Evolutionary conservation across 208 protist species (phyloP), one percentile per base, ranked within the genome.

Genomic region (Tetramitus jugosus): DNA sequence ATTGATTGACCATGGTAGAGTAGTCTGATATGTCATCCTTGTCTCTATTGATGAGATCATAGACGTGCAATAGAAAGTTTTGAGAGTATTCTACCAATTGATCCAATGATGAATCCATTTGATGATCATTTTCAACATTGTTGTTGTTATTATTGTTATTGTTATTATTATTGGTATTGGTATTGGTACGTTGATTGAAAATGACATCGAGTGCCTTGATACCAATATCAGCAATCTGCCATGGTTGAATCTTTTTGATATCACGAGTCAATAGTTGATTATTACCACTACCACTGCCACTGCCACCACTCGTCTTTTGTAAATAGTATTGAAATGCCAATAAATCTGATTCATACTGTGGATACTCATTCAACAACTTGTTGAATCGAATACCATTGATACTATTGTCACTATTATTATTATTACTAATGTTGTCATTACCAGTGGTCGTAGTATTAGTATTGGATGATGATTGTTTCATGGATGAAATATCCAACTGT

Each of bases 161-260:
- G n/a, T n/a, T n/a, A n/a, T n/a, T n/a, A n/a, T n/a, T n/a, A n/a
- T n/a, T n/a, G n/a, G n/a, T n/a, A n/a, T n/a, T n/a, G n/a, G n/a
- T n/a, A n/a, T n/a, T n/a, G n/a, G n/a, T n/a, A n/a, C n/a, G n/a
- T n/a, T n/a, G n/a, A n/a, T n/a, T n/a, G n/a, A n/a, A n/a, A 49
- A 71, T 71, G 26, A 37, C 35, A 37, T 17, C 29, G 6, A 49
- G 3, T 20, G 65, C 39, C 33, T 71, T 35, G 0, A 49, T 6
- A 20, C 65, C 65, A 71, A 71, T 49, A 49, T 71, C 13, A 35
- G 43, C 49, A 35, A 71, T 71, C 17, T 71, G 39, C 65, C 65
- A 71, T 29, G 49, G 39, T n/a, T 71, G 43, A 33, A 71, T 29
- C 31, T 71, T 71, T 49, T 49, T 40, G 1, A 26, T 23, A 20